Evolutionary conservation across 352 stramenopile species (phyloP), one percentile per base, ranked within the genome.

Genomic region (Achlya hypogyna): DNA sequence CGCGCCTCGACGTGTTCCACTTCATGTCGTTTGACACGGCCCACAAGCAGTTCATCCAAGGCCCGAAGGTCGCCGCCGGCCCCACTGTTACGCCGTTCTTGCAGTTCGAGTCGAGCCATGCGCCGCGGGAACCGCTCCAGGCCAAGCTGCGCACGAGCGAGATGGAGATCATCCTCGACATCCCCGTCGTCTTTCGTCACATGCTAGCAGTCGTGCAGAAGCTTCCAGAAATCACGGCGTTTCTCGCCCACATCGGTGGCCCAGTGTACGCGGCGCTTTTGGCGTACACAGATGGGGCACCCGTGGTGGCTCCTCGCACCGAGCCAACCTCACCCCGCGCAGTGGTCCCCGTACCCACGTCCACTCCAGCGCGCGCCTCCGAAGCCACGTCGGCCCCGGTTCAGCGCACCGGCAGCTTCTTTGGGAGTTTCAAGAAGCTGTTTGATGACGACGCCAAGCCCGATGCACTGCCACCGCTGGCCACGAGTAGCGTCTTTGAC

Each of bases 11-110:
- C 32, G 51, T 67, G 29, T 38, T 42, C 34, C 60, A 51, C 28
- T 25, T 8, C 25, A 31, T 42, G 6, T n/a, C 20, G 20, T 3
- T 9, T 25, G 59, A 28, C 16, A 27, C 2, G 3, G 29, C 8
- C 12, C n/a, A 54, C 45, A 58, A 67, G 51, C 22, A 34, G 10
- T 67, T 67, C 18, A 58, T 67, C 23, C 60, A 67, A 67, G 60
- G n/a, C 4, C 60, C 60, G 5, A 49, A 49, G 23, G 38, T 16
- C 25, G 25, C 31, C 2, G 25, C 16, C 12, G n/a, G 49, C 31
- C 25, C 49, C 2, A 38, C 49, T 1, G 5, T 47, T n/a, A 27
- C 42, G 12, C 60, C 60, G n/a, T 67, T 67, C 31, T 10, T 53
- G 4, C 27, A 54, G n/a, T 58, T 59, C 16, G 60, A 67, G 8